These are phyloP conservation scores for Niebla homalea DNA, from an alignment of 495 filamentous ascomycete species.

Conservation along the genomic window DNA sequence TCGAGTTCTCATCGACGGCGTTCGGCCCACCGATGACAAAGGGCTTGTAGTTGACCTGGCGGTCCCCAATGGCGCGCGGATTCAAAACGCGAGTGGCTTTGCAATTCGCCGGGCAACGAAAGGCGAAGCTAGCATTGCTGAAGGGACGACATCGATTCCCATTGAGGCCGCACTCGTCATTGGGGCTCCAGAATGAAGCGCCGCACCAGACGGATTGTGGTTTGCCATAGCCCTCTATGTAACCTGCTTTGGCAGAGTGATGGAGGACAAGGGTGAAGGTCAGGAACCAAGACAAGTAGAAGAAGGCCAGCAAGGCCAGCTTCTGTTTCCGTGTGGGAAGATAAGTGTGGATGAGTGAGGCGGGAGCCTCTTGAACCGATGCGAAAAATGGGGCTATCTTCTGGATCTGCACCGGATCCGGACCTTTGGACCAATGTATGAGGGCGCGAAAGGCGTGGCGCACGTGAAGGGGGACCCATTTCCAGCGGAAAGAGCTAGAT, in stretches of 20 bases:
- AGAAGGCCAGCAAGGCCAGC: conserved; percentile 41
- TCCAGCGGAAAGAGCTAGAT: conserved; percentile 39
- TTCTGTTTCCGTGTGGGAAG: conserved; percentile 52
- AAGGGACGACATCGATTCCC: conserved; percentile 77
- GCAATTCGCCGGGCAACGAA: conserved; percentile 72
- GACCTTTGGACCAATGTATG: conserved; percentile 58
- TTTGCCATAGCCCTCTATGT: conserved; percentile 55
- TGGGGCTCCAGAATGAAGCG: conserved; percentile 43
- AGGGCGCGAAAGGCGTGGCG: conserved; percentile 34
- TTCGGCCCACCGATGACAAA: conserved; percentile 65
- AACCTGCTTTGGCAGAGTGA: conserved; percentile 45
- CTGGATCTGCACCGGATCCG: conserved; percentile 47
- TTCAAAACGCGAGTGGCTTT: conserved; percentile 50
- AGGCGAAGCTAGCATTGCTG: conserved; percentile 50
- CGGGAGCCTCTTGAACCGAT: conserved; percentile 51
- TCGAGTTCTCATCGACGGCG: conserved; percentile 21
- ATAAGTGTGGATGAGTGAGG: conserved; percentile 44
- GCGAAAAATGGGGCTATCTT: conserved; percentile 60
- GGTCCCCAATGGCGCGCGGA: conserved; percentile 59
- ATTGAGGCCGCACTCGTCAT: conserved; percentile 66
- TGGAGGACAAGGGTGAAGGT: conserved; percentile 56
- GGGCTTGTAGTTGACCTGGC: conserved; percentile 54
- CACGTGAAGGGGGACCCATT: conserved; percentile 38
- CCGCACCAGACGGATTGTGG: conserved; percentile 56
- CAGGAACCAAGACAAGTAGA: conserved; percentile 58